Base-by-base conservation (phyloP, 176 grass and related monocot genomes). In the Cenchrus americanus region DNA sequence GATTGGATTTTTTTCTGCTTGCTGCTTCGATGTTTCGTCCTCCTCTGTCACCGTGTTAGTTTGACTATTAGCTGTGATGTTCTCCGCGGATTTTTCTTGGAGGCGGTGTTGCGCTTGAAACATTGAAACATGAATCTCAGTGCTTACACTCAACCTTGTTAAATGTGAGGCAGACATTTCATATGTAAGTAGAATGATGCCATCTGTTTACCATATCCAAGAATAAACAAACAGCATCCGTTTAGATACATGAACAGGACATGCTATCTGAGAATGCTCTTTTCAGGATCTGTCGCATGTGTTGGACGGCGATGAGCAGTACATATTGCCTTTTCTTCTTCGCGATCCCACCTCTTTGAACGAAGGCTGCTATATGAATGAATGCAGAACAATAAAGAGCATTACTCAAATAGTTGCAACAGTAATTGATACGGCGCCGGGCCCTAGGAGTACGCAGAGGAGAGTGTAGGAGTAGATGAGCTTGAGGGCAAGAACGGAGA, bases 51-150 rank as follows among this genome's bases (percentile, higher is more conserved):
- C 22, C 22, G 23, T 9, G 46, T 47, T 72, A 72, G 43, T 71
- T 71, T 26, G 69, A 15, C 42, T 22, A 22, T 10, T 59, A 59
- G n/a, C n/a, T 22, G 55, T 59, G 21, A 59, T 59, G 7, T 22
- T 59, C 21, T 14, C 11, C 6, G 42, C 21, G 21, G 42, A 24
- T 71, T 21, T 21, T 22, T 71, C 43, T 24, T 14, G n/a, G 44
- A 48, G n/a, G 69, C 9, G 44, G 12, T 49, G 19, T 22, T 70
- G 21, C 23, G 42, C 46, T 59, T 7, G 8, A 9, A 72, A 50
- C 46, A 73, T 59, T 7, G 21, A 17, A 50, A 50, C 46, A 73
- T 27, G 69, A 72, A 50, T 72, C 22, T 79, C 34, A 66, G 53
- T 50, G 53, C 18, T 55, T 15, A 55, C 2, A 3, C 53, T 2